These are phyloP conservation scores for Wallacemonas sp. DNA, from an alignment of 208 protist species.

Conservation along the genomic window DNA sequence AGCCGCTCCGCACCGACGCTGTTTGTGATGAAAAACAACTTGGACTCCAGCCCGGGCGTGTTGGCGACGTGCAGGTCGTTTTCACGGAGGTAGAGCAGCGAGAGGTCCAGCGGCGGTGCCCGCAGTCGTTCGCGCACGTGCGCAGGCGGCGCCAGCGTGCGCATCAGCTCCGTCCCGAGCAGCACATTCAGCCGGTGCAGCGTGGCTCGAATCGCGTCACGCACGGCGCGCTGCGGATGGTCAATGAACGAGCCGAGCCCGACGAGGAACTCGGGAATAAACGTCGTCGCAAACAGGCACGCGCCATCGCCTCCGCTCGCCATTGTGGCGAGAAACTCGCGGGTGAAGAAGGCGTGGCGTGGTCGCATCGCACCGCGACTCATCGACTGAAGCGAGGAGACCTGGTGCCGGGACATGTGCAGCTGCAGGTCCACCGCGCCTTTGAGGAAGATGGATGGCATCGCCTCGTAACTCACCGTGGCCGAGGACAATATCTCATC, in stretches of 20 bases:
- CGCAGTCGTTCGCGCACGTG: conserved; percentile 22
- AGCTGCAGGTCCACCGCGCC: conserved; percentile 33
- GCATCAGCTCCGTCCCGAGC: conserved; percentile 41
- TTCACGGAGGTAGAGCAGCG: conserved; percentile 61
- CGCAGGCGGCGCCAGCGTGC: background rate
- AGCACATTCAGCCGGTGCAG: conserved; percentile 57
- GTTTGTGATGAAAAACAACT: conserved; percentile 42
- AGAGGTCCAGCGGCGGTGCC: conserved; percentile 51
- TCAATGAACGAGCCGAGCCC: conserved; percentile 50
- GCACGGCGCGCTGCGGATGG: conserved; percentile 43
- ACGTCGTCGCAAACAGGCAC: conserved; percentile 43
- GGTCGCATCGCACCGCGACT: conserved; percentile 20
- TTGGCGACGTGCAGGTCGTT: conserved; percentile 49
- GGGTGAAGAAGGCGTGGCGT: conserved; percentile 49
- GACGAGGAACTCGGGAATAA: conserved; percentile 60
- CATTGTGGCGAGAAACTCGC: conserved; percentile 58
- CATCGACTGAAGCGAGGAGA: conserved; percentile 18
- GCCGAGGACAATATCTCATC: too few relatives aligned
- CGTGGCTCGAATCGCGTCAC: conserved; percentile 45
- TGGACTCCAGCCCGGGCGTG: conserved; percentile 48
- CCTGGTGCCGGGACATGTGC: background rate
- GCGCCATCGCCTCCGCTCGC: conserved; percentile 31
- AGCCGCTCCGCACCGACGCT: conserved; percentile 12
- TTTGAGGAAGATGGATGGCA: conserved; percentile 71
- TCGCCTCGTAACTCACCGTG: conserved; percentile 45